Base-by-base conservation (phyloP, 2,329 filamentous ascomycete genomes). In the Xylaria sp. region DNA sequence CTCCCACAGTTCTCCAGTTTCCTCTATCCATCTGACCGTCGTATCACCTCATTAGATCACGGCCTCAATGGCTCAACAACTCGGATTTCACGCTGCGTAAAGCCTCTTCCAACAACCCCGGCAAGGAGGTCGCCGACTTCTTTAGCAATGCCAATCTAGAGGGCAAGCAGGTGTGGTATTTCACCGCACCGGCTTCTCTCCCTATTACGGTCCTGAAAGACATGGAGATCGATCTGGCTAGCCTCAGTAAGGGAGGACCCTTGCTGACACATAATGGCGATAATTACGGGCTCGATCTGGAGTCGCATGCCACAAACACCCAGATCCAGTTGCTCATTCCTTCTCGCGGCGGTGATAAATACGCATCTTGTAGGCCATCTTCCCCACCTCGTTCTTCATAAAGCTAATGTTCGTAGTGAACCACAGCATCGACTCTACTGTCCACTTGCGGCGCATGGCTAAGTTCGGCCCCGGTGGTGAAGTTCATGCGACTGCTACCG, bases 161-260 rank as follows among this genome's bases (percentile, higher is more conserved):
- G 64, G 90, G 90, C 70, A 93, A 93, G 82, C 89, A 94, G 77
- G 83, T 94, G 67, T 94, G 92, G 92, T 92, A 93, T 78, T 93
- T 94, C 73, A 92, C 90, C 9, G 89, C 90, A 3, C 92, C 92
- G 1, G 86, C 89, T 5, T 88, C 88, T 11, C 81, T 93, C 2
- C 88, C 91, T n/a, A 85, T 94, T 65, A 88, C 87, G 11, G 84
- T 90, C 1, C 81, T 94, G 55, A 86, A 89, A 75, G 85, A 90
- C 71, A 82, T 93, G 69, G 85, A 89, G 45, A 85, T 93, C 50
- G 85, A 85, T 9, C 77, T 88, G 73, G 85, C 88, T 65, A 83
- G 86, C 61, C 84, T 85, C 1, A 81, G 85, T 67, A 80, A 83
- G 1, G 85, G 84, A 14, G 82, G 86, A 42, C 73, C 85, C 4